These are phyloP conservation scores for Mortierella sp. DNA, from an alignment of 371 early-diverging fungal species.

Conservation along the genomic window DNA sequence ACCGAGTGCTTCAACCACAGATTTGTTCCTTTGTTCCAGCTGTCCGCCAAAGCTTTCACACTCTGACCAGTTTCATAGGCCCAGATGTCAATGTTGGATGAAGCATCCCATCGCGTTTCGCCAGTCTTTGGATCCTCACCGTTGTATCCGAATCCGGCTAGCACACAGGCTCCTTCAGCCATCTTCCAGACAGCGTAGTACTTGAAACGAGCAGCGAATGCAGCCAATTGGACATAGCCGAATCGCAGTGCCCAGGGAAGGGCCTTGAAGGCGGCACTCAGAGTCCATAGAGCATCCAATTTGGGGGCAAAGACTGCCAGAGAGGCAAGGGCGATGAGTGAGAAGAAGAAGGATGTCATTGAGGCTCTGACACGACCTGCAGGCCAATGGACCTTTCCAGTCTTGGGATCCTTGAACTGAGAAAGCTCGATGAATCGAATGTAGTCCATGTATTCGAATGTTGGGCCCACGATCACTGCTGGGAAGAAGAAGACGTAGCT, in stretches of 20 bases:
- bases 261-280: slow-evolving; percentile 52
- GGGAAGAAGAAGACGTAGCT: slow-evolving; percentile 93
- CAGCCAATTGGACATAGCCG: slow-evolving; percentile 70
- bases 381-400: slow-evolving; percentile 54
- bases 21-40: slow-evolving; percentile 92
- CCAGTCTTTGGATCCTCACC: slow-evolving; percentile 70
- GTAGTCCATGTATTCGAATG: slow-evolving; percentile 84
- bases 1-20: slow-evolving; percentile 87
- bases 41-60: slow-evolving; percentile 72
- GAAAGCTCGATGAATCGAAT: slow-evolving; percentile 63
- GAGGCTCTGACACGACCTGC: slow-evolving; percentile 45
- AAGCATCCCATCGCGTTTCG: slow-evolving; percentile 56
- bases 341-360: slow-evolving; percentile 53
- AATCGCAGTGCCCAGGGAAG: slow-evolving; percentile 55
- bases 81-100: slow-evolving; percentile 75
- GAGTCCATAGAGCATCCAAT: slow-evolving; percentile 52
- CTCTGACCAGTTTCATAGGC: slow-evolving; percentile 80
- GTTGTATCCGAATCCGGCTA: slow-evolving; percentile 87
- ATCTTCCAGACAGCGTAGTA: slow-evolving; percentile 91
- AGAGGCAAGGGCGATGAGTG: slow-evolving; percentile 53
- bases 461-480: slow-evolving; percentile 87
- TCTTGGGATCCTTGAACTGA: slow-evolving; percentile 53
- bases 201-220: slow-evolving; percentile 76
- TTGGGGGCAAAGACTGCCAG: slow-evolving; percentile 55
- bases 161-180: slow-evolving; percentile 86